These are phyloP conservation scores for Suhomyces vadensis DNA, from an alignment of 805 yeast genomes.

Conservation along the genomic window DNA sequence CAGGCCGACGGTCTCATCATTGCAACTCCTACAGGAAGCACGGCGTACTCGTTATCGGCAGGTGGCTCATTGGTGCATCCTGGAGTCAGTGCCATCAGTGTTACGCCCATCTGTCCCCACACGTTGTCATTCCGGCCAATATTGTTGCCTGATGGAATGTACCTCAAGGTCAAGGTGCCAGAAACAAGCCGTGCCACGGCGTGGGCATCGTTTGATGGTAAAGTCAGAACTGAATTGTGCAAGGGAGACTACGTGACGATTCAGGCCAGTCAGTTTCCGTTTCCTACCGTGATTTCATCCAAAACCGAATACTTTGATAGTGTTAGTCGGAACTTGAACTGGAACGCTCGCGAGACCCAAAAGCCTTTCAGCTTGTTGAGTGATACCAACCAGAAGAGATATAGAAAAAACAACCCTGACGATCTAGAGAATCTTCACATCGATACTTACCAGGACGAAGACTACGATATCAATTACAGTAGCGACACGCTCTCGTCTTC, in stretches of 20 bases:
- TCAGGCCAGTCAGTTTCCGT: constrained; percentile 85
- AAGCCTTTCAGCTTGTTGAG: constrained; percentile 69
- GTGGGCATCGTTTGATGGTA: constrained; percentile 97
- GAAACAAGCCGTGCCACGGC: constrained; percentile 79
- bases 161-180: constrained; percentile 79
- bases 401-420: constrained; percentile 12
- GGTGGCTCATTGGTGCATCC: constrained; percentile 97
- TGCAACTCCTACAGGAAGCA: constrained; percentile 95
- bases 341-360: constrained; percentile 91
- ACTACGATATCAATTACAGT: constrained; percentile 39
- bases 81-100: constrained; percentile 85
- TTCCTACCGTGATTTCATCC: constrained; percentile 84
- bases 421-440: constrained; percentile 16
- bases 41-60: constrained; percentile 92
- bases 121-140: constrained; percentile 92
- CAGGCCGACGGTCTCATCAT: constrained; percentile 93
- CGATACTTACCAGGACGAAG: constrained; percentile 20
- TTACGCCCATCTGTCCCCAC: constrained; percentile 96
- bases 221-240: constrained; percentile 74
- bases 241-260: constrained; percentile 86
- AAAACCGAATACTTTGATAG: constrained; percentile 79
- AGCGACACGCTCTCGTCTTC: constrained; percentile 19
- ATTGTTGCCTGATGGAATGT: constrained; percentile 90
- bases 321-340: constrained; percentile 81
- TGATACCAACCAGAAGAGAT: constrained; percentile 49